Percentiles rank a stretch among this genome's conserved stretches.
phyloP scores from a whole-genome alignment of 495 filamentous ascomycete genomes.

The Amniculicola lignicola region DNA sequence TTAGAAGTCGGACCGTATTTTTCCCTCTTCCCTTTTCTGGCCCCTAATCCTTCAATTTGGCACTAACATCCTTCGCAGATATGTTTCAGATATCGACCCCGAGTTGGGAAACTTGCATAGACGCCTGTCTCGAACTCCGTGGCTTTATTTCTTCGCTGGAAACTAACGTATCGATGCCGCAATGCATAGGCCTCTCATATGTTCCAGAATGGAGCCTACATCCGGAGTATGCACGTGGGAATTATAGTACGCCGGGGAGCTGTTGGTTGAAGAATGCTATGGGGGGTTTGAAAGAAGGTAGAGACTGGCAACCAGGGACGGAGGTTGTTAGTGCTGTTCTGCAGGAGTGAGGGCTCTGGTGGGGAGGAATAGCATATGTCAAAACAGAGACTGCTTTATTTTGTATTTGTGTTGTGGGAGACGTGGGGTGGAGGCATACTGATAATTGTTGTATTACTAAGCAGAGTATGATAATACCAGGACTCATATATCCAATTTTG shows the following conservation, averaged over 20 bases:
- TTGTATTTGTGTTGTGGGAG: too few species aligned
- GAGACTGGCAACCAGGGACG: not conserved
- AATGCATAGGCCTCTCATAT: not conserved
- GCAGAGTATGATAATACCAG: too few species aligned
- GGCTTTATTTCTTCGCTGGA: not conserved
- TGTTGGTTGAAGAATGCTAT: not conserved
- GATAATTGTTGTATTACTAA: too few species aligned
- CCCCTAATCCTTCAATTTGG: not conserved
- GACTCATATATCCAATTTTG: too few species aligned
- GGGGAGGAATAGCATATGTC: too few species aligned
- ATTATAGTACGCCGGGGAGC: not conserved
- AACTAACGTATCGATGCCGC: not conserved
- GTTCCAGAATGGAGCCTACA: not conserved
- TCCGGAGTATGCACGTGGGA: not conserved
- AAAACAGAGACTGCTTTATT: too few species aligned
- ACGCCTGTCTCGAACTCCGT: not conserved
- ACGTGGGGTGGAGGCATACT: too few species aligned
- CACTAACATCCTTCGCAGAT: not conserved
- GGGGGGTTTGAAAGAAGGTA: not conserved
- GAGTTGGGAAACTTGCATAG: not conserved
- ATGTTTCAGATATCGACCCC: not conserved
- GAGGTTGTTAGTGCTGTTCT: not conserved
- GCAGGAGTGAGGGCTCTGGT: too few species aligned
- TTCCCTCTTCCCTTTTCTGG: too few species aligned
- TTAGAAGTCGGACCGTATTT: too few species aligned